Evolutionary conservation across 805 yeast genomes (phyloP).

Genomic region (Yamadazyma tumulicola): DNA sequence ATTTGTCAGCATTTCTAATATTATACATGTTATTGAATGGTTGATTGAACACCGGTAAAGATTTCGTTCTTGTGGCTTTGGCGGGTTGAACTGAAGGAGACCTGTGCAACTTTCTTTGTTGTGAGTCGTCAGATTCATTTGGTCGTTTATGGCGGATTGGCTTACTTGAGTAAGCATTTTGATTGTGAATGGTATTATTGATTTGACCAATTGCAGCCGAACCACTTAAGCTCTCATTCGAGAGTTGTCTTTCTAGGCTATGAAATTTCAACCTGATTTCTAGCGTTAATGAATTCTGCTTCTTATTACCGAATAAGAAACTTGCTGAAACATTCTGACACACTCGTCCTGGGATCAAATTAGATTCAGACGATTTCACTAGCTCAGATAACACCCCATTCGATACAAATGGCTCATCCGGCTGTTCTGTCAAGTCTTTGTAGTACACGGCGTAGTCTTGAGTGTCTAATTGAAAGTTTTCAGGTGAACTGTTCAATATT

Average conservation of each 20-base stretch:
- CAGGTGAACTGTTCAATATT: slow-evolving; percentile 37
- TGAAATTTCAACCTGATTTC: slow-evolving; percentile 55
- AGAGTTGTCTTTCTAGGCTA: slow-evolving; percentile 23
- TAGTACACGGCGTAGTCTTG: slow-evolving; percentile 46
- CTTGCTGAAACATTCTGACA: slow-evolving; percentile 55
- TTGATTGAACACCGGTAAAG: slow-evolving; percentile 39
- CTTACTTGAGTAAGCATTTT: neutral
- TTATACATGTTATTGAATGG: slow-evolving; percentile 37
- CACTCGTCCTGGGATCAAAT: slow-evolving; percentile 49
- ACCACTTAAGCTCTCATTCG: neutral
- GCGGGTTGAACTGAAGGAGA: slow-evolving; percentile 18
- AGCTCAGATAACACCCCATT: slow-evolving; percentile 37
- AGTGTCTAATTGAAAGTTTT: slow-evolving; percentile 34
- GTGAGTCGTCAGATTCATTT: slow-evolving; percentile 4
- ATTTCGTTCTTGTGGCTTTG: slow-evolving; percentile 43
- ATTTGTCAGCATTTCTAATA: slow-evolving; percentile 40
- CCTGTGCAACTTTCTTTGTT: slow-evolving; percentile 2
- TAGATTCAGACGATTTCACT: slow-evolving; percentile 20
- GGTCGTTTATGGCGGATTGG: slow-evolving; percentile 1
- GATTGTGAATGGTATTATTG: neutral
- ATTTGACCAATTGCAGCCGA: neutral
- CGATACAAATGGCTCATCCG: slow-evolving; percentile 46
- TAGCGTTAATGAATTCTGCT: slow-evolving; percentile 44
- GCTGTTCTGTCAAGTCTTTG: slow-evolving; percentile 45
- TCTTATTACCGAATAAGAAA: slow-evolving; percentile 34